Conservation (phyloP, 2,329 filamentous ascomycete species). For the Pseudophaeomoniella oleicola region DNA sequence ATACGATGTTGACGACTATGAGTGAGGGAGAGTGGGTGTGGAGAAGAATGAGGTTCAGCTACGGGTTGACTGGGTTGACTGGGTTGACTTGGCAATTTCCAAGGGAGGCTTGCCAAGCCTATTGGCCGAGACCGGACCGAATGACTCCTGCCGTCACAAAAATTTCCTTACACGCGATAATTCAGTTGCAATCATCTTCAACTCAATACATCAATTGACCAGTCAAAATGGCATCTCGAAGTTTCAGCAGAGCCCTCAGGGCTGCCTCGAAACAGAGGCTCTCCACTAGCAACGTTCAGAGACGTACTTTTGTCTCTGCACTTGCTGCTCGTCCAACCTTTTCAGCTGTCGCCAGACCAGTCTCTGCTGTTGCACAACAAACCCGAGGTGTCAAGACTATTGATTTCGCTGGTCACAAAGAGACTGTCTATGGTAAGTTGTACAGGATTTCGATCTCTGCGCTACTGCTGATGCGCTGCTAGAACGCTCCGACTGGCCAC, state of each 20-base stretch:
- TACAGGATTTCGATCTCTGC: constrained; percentile 13
- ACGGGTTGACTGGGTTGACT: too few species aligned
- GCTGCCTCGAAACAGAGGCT: constrained; percentile 40
- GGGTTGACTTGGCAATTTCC: too few species aligned
- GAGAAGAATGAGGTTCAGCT: too few species aligned
- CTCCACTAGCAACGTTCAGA: constrained; percentile 32
- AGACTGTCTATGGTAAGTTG: constrained; percentile 74
- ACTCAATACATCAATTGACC: too few species aligned
- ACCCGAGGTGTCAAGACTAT: constrained; percentile 91
- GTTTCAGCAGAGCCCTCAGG: constrained; percentile 42
- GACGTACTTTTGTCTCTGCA: constrained; percentile 45
- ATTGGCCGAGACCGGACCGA: too few species aligned
- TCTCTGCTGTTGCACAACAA: constrained; percentile 42
- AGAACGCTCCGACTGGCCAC: constrained; percentile 98
- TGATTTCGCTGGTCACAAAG: constrained; percentile 91
- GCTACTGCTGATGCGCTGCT: too few species aligned
- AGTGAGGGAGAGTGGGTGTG: too few species aligned
- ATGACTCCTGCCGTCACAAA: too few species aligned
- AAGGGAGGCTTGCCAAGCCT: too few species aligned
- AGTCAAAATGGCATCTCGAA: constrained; percentile 32
- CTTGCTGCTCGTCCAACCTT: constrained; percentile 36
- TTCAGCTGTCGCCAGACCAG: constrained; percentile 28
- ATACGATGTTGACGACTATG: too few species aligned
- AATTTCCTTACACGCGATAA: too few species aligned
- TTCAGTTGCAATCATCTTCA: too few species aligned